phyloP scores from a whole-genome alignment of 768 basidiomycete species.

The Podaxis sp. region DNA sequence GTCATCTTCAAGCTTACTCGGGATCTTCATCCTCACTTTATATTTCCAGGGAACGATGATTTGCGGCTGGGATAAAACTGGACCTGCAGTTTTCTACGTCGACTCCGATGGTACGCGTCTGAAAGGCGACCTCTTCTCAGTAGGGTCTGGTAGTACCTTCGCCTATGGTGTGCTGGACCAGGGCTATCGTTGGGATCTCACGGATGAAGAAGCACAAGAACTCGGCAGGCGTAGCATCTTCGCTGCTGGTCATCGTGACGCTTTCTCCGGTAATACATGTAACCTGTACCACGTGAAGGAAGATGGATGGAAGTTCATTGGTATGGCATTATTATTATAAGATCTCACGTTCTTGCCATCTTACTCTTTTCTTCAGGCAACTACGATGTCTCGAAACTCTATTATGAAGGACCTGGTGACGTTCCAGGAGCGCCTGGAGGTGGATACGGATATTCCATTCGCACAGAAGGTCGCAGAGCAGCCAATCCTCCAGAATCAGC shows the following conservation, averaged over 20 bases:
- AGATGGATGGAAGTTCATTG: slow-evolving; percentile 94
- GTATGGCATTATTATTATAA: slow-evolving; percentile 39
- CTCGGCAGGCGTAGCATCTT: slow-evolving; percentile 92
- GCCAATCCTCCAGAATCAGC: slow-evolving; percentile 40
- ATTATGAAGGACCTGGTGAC: slow-evolving; percentile 83
- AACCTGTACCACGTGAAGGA: slow-evolving; percentile 96
- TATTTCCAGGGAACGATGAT: slow-evolving; percentile 90
- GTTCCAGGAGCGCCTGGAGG: slow-evolving; percentile 56
- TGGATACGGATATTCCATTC: slow-evolving; percentile 80
- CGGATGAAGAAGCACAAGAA: slow-evolving; percentile 91
- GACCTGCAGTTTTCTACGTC: slow-evolving; percentile 94
- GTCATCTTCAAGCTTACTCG: slow-evolving; percentile 17
- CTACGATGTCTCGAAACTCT: slow-evolving; percentile 86
- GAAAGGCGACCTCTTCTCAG: slow-evolving; percentile 97
- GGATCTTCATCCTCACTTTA: not conserved
- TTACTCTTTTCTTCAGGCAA: slow-evolving; percentile 53
- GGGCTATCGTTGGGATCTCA: slow-evolving; percentile 89
- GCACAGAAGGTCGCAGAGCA: slow-evolving; percentile 54
- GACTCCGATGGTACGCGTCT: slow-evolving; percentile 95
- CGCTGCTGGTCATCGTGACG: slow-evolving; percentile 95
- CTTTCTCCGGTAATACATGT: slow-evolving; percentile 92
- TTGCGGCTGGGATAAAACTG: slow-evolving; percentile 99
- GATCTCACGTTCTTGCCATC: not conserved
- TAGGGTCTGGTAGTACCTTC: slow-evolving; percentile 96
- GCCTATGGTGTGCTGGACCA: slow-evolving; percentile 99